Conservation (phyloP, 345 rosid genomes). For the Citrus cavaleriei region DNA sequence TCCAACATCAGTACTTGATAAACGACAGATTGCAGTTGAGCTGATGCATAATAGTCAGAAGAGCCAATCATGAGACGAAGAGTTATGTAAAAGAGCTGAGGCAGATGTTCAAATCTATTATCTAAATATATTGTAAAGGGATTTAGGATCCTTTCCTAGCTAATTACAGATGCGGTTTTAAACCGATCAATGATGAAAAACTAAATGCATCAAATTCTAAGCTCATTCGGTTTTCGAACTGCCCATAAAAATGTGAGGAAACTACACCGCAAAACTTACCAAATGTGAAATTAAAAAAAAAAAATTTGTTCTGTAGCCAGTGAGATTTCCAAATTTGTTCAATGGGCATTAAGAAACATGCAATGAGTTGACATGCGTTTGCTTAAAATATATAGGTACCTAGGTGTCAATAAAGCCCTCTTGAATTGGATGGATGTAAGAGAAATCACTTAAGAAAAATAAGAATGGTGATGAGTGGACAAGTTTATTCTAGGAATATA, state of each 20-base stretch:
- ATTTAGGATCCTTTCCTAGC: no score
- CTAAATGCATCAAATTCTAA: background rate
- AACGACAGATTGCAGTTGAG: no score
- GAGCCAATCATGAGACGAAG: no score
- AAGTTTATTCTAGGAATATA: constrained; percentile 27
- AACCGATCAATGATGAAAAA: background rate
- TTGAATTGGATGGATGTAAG: background rate
- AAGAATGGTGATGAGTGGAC: constrained; percentile 5
- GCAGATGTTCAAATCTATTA: no score
- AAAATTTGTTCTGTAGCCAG: background rate
- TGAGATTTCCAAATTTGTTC: background rate
- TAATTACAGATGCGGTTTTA: background rate
- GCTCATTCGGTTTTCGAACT: background rate
- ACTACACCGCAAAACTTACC: no score
- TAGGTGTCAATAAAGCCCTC: background rate
- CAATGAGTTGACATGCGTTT: background rate
- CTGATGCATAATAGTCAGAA: no score
- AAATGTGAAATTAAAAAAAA: background rate
- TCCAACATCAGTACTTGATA: no score
- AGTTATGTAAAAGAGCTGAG: no score
- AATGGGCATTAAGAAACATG: background rate
- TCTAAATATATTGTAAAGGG: no score
- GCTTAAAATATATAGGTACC: background rate
- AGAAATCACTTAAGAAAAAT: background rate
- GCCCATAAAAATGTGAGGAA: background rate